phyloP scores from a whole-genome alignment of 306 rosid species.

The Dryas drummondii region DNA sequence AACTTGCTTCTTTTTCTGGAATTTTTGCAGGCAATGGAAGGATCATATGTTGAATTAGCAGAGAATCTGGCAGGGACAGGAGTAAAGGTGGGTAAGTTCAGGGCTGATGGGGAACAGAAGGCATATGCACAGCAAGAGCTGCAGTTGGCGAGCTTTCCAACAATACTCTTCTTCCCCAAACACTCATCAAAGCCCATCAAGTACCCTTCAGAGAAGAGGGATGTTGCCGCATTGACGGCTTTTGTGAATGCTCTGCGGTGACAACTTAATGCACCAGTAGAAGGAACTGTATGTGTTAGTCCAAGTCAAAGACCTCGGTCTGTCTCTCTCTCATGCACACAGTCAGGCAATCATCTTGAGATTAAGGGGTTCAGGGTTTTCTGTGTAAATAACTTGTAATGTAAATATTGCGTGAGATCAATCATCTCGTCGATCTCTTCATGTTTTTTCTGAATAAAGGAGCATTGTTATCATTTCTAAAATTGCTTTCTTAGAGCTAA shows the following conservation, averaged over 20 bases:
- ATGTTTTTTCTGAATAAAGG: not conserved
- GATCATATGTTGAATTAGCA: slow-evolving; percentile 67
- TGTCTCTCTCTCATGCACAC: too few species aligned
- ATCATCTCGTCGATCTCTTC: not conserved
- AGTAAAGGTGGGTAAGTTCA: slow-evolving; percentile 82
- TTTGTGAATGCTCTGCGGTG: slow-evolving; percentile 58
- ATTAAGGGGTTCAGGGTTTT: not conserved
- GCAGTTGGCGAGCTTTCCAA: slow-evolving; percentile 74
- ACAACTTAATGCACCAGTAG: not conserved
- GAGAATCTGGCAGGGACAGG: slow-evolving; percentile 62
- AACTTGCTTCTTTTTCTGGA: not conserved
- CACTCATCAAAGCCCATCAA: slow-evolving; percentile 66
- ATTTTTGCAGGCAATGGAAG: slow-evolving; percentile 60
- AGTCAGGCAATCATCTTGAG: not conserved
- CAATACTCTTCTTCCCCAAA: slow-evolving; percentile 84
- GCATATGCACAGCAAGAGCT: slow-evolving; percentile 68
- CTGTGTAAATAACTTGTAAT: not conserved
- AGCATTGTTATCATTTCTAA: not conserved
- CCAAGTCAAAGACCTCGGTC: not conserved
- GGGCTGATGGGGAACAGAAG: slow-evolving; percentile 81
- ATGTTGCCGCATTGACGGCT: slow-evolving; percentile 68
- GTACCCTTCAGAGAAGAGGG: slow-evolving; percentile 81
- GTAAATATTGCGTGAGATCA: not conserved
- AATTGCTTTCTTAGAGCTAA: too few species aligned
- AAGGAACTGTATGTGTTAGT: not conserved